phyloP scores from a whole-genome alignment of 106 monocot species.

The Dendrobium catenatum region DNA sequence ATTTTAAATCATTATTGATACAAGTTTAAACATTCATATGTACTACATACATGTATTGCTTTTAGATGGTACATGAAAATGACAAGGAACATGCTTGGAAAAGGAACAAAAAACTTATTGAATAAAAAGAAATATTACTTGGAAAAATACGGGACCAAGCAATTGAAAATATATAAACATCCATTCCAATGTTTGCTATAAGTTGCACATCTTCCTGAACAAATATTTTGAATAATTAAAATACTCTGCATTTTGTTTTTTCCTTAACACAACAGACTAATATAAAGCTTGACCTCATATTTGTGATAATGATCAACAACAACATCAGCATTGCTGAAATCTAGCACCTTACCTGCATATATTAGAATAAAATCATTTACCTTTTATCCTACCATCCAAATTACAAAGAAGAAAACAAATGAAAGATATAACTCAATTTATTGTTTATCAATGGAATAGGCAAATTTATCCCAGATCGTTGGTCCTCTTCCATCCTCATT shows the following conservation, averaged over 20 bases:
- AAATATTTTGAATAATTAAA: constrained; percentile 4
- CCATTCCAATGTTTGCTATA: constrained; percentile 93
- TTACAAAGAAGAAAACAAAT: not conserved
- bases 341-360: constrained; percentile 66
- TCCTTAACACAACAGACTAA: not conserved
- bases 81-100: too few species aligned
- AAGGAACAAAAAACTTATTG: not conserved
- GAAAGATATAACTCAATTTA: not conserved
- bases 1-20: too few species aligned
- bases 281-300: constrained; percentile 28
- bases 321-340: constrained; percentile 94
- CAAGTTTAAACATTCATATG: too few species aligned
- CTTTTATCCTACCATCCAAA: not conserved
- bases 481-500: constrained; percentile 54
- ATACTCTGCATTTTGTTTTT: not conserved
- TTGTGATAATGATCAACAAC: constrained; percentile 86
- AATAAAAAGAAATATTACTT: constrained; percentile 29
- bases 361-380: not conserved
- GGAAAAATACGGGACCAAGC: constrained; percentile 31
- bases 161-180: constrained; percentile 78
- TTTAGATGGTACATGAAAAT: too few species aligned
- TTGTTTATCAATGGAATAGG: constrained; percentile 51
- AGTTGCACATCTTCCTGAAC: constrained; percentile 85
- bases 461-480: constrained; percentile 57
- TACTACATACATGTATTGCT: too few species aligned